phyloP scores from a whole-genome alignment of 441 rosid species.

The Corymbia calophylla region DNA sequence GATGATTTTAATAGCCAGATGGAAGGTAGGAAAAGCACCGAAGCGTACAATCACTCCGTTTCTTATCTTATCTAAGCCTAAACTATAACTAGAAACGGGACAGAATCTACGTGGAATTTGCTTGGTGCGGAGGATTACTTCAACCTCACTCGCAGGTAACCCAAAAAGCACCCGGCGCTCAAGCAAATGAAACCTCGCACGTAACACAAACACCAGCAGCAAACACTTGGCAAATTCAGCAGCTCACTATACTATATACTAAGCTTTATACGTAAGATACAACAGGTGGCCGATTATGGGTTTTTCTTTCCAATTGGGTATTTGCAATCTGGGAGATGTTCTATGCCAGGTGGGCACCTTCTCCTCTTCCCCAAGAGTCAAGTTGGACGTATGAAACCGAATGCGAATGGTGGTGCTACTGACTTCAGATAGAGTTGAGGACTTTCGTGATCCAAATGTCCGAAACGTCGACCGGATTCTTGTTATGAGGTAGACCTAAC shows the following conservation, averaged over 20 bases:
- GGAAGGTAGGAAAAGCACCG: not conserved
- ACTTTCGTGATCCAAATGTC: not conserved
- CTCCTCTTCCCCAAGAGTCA: not conserved
- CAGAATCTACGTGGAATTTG: not conserved
- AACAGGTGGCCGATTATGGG: not conserved
- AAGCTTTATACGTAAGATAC: not conserved
- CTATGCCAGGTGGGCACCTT: not conserved
- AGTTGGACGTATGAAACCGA: not conserved
- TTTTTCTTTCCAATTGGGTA: not conserved
- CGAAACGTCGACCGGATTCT: not conserved
- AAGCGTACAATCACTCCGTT: not conserved
- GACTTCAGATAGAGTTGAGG: not conserved
- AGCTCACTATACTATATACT: not conserved
- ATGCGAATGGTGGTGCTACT: not conserved
- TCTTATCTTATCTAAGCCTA: not conserved
- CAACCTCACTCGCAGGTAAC: not conserved
- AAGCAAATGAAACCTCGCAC: not conserved
- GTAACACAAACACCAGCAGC: not conserved
- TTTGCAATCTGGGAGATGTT: not conserved
- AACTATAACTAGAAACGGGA: not conserved
- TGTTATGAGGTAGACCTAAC: not conserved
- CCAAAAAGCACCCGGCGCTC: not conserved
- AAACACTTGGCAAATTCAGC: not conserved
- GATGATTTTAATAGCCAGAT: not conserved
- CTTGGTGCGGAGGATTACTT: not conserved